A percentile compares a stretch with the other conserved stretches of the same genome.
phyloP scores from a whole-genome alignment of 192 early-diverging fungal genomes.

The Dispira simplex region DNA sequence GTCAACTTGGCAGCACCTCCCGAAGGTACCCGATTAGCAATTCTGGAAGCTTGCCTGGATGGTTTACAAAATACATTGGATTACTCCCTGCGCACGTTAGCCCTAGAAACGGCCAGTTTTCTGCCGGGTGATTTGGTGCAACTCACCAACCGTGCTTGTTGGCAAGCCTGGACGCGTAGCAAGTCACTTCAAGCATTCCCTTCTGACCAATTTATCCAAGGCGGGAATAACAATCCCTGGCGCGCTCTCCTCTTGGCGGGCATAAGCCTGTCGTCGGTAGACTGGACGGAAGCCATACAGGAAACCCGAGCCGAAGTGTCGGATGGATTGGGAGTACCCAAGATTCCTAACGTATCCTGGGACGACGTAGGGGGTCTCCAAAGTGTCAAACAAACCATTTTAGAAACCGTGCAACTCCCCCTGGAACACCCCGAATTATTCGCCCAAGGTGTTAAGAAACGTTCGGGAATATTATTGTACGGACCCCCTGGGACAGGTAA shows the following conservation, averaged over 20 bases:
- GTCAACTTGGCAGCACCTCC: slow-evolving; percentile 56
- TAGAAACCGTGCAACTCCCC: slow-evolving; percentile 94
- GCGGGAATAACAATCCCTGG: neutral
- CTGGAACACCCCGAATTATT: slow-evolving; percentile 94
- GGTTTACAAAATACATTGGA: slow-evolving; percentile 51
- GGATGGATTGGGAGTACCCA: slow-evolving; percentile 88
- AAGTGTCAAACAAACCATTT: slow-evolving; percentile 80
- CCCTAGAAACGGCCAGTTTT: slow-evolving; percentile 86
- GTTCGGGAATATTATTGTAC: slow-evolving; percentile 87
- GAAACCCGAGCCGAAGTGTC: slow-evolving; percentile 69
- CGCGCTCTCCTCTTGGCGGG: slow-evolving; percentile 52
- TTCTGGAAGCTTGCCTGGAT: slow-evolving; percentile 43
- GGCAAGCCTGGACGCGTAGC: slow-evolving; percentile 42
- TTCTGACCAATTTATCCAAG: no score
- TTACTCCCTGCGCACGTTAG: slow-evolving; percentile 51
- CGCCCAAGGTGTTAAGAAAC: slow-evolving; percentile 82
- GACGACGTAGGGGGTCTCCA: slow-evolving; percentile 94
- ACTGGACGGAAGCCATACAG: slow-evolving; percentile 66
- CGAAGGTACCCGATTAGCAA: slow-evolving; percentile 42
- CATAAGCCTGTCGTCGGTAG: slow-evolving; percentile 53
- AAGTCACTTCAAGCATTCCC: neutral
- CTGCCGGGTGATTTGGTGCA: slow-evolving; percentile 72
- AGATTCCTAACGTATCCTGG: slow-evolving; percentile 97
- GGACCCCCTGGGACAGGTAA: slow-evolving; percentile 98
- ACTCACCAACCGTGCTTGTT: slow-evolving; percentile 55